Conservation (phyloP, 108 stramenopile genomes). For the Cyclostephanos invisitatus region DNA sequence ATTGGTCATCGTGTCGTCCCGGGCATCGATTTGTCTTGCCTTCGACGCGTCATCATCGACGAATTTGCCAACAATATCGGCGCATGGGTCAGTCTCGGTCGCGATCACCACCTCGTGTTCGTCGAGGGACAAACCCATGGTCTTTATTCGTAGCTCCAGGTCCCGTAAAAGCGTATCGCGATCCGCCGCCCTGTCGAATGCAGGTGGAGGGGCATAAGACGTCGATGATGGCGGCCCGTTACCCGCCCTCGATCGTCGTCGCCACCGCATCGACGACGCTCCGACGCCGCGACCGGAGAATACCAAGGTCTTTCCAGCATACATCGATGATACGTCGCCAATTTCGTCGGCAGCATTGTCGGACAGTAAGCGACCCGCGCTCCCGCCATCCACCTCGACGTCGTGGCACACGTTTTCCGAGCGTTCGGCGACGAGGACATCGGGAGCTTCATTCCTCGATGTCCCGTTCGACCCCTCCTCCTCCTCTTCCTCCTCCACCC, state of each 20-base stretch:
- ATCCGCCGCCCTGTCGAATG: conserved; percentile 8
- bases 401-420: conserved; percentile 15
- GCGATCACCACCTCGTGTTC: conserved; percentile 33
- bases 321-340: not conserved
- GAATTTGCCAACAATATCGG: not conserved
- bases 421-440: not conserved
- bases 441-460: not conserved
- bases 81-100: not conserved
- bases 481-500: not conserved
- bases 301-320: conserved; percentile 37
- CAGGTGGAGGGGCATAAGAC: not conserved
- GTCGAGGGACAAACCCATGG: conserved; percentile 24
- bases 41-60: not conserved
- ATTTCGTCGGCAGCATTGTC: not conserved
- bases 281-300: conserved; percentile 40
- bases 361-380: not conserved
- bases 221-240: not conserved
- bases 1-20: not conserved
- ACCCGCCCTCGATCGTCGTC: not conserved
- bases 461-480: not conserved
- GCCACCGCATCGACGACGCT: conserved; percentile 1
- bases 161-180: conserved; percentile 34
- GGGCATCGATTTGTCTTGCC: not conserved
- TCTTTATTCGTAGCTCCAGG: conserved; percentile 34
- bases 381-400: not conserved